A percentile compares a stretch with the other conserved stretches of the same genome.
Conservation (phyloP, 169 alveolate genomes). For the Theileria sp. region DNA sequence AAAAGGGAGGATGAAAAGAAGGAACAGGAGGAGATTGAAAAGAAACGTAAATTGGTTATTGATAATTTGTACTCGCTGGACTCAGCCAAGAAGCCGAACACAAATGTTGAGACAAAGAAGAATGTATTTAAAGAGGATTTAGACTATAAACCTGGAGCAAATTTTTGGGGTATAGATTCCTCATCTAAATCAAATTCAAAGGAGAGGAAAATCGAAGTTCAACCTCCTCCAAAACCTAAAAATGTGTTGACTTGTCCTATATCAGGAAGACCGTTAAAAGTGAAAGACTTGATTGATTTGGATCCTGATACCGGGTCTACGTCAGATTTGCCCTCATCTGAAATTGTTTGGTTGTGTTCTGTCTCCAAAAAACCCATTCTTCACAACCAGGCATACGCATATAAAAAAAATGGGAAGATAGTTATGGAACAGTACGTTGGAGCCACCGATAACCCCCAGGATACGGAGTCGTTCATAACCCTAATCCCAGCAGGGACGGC, state of each 20-base stretch:
- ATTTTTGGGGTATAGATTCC: conserved; percentile 27
- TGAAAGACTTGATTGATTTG: conserved; percentile 74
- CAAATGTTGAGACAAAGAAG: background rate
- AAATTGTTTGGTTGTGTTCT: conserved; percentile 73
- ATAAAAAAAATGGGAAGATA: conserved; percentile 71
- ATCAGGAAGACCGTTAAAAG: conserved; percentile 73
- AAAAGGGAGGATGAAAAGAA: conserved; percentile 47
- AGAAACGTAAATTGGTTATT: conserved; percentile 41
- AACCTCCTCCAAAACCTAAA: conserved; percentile 41
- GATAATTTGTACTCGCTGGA: conserved; percentile 36
- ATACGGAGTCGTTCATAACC: conserved; percentile 16
- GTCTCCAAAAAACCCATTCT: conserved; percentile 71
- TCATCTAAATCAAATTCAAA: background rate
- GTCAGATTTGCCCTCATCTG: conserved; percentile 35
- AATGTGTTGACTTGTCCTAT: conserved; percentile 75
- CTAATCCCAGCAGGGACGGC: conserved; percentile 75
- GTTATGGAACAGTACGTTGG: conserved; percentile 56
- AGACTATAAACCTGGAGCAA: conserved; percentile 23
- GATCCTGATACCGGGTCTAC: conserved; percentile 68
- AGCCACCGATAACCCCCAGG: conserved; percentile 17
- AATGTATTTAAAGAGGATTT: background rate
- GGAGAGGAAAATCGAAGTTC: conserved; percentile 6
- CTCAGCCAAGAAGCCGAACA: conserved; percentile 35
- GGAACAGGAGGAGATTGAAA: conserved; percentile 20
- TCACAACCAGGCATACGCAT: conserved; percentile 66